These are phyloP conservation scores for Rhizopogon rudus DNA, from an alignment of 768 basidiomycete species.

Conservation along the genomic window DNA sequence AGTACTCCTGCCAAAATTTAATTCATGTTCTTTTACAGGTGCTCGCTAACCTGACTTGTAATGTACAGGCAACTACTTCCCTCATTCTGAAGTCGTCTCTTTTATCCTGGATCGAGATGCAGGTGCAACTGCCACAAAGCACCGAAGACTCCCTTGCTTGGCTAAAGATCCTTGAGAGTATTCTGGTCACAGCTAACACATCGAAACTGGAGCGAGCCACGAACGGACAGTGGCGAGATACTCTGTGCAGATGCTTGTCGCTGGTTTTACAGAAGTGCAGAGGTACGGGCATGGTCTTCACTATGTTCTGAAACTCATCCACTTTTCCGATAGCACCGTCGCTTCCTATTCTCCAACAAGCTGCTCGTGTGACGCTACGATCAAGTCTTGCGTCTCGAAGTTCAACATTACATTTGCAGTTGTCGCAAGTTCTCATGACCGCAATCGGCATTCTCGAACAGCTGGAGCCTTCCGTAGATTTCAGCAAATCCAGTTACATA, in stretches of 20 bases:
- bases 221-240: constrained; percentile 55
- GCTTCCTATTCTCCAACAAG: constrained; percentile 16
- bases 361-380: constrained; percentile 29
- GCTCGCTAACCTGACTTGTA: constrained; percentile 69
- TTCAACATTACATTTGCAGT: constrained; percentile 12
- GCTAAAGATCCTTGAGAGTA: constrained; percentile 62
- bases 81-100: constrained; percentile 69
- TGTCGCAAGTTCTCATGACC: constrained; percentile 28
- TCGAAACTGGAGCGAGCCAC: constrained; percentile 50
- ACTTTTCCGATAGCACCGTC: constrained; percentile 11
- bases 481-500: background rate
- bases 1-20: background rate
- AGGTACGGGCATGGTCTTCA: constrained; percentile 5
- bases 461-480: constrained; percentile 18
- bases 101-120: constrained; percentile 81
- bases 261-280: constrained; percentile 30
- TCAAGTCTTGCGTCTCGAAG: constrained; percentile 30
- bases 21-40: constrained; percentile 40
- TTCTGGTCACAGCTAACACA: constrained; percentile 45
- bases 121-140: constrained; percentile 31
- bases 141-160: constrained; percentile 48
- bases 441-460: constrained; percentile 23
- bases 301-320: background rate
- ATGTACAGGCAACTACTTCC: constrained; percentile 62
- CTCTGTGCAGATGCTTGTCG: constrained; percentile 47